Conservation (phyloP, 1,284 basidiomycete genomes). For the Coniferiporia weirii region DNA sequence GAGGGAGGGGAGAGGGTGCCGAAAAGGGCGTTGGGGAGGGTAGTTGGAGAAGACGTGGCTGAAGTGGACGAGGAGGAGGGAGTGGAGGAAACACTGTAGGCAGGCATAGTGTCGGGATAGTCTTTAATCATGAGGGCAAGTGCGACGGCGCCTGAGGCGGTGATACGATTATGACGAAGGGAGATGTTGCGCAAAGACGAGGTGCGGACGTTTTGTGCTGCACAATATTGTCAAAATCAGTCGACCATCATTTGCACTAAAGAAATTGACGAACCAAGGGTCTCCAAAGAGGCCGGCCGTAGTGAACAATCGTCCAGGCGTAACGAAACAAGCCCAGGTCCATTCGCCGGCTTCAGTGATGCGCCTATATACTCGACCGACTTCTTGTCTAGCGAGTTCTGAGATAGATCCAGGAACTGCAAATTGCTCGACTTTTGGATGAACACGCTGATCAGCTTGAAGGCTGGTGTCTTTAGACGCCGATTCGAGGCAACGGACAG, state of each 20-base stretch:
- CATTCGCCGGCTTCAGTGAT: slow-evolving; percentile 53
- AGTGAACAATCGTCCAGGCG: slow-evolving; percentile 80
- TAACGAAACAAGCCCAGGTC: slow-evolving; percentile 65
- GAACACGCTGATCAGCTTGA: slow-evolving; percentile 79
- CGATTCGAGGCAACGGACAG: slow-evolving; percentile 86
- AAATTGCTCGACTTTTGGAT: slow-evolving; percentile 69
- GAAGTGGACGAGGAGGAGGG: slow-evolving; percentile 21
- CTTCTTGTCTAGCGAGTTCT: slow-evolving; percentile 81
- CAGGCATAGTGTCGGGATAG: slow-evolving; percentile 73
- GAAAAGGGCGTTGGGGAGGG: slow-evolving; percentile 25
- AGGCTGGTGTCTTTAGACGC: slow-evolving; percentile 73
- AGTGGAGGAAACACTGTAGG: background rate
- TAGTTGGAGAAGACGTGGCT: slow-evolving; percentile 23
- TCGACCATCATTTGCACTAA: background rate
- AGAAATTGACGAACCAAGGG: slow-evolving; percentile 52
- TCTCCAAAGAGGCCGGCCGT: slow-evolving; percentile 67
- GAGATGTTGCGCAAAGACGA: slow-evolving; percentile 85
- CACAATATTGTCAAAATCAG: slow-evolving; percentile 16
- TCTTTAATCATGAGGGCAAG: slow-evolving; percentile 95
- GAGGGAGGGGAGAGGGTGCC: slow-evolving; percentile 25
- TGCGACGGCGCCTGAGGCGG: slow-evolving; percentile 76
- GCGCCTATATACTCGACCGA: slow-evolving; percentile 78
- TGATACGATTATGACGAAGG: slow-evolving; percentile 81
- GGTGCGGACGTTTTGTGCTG: slow-evolving; percentile 76
- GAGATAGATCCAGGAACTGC: slow-evolving; percentile 85